Percentiles rank a stretch among this genome's conserved stretches.
phyloP scores from a whole-genome alignment of 768 basidiomycete species.

The Xerocomellus intermedius region DNA sequence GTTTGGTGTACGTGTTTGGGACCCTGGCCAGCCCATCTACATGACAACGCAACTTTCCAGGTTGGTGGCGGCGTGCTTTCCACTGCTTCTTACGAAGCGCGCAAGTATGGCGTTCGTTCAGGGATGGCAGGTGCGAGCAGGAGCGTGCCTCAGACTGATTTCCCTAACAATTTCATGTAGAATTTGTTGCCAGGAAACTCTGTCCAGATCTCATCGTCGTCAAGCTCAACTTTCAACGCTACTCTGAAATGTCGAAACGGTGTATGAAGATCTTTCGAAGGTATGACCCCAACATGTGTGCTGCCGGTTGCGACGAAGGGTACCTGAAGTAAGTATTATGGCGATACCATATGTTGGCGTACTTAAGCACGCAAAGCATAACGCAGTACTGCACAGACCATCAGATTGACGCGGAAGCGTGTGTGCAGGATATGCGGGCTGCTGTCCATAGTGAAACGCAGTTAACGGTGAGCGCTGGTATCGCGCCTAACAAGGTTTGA shows the following conservation, averaged over 20 bases:
- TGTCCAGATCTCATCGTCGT: constrained; percentile 86
- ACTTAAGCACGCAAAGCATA: constrained; percentile 50
- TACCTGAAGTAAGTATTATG: constrained; percentile 72
- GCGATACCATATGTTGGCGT: not conserved
- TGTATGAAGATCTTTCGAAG: constrained; percentile 68
- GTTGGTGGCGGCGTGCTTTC: constrained; percentile 83
- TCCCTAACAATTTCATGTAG: constrained; percentile 36
- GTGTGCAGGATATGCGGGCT: constrained; percentile 74
- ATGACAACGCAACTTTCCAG: constrained; percentile 28
- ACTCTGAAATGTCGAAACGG: constrained; percentile 65
- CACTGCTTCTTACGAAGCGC: constrained; percentile 91
- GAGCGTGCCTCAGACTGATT: not conserved
- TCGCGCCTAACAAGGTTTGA: constrained; percentile 89
- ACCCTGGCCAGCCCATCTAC: too few species aligned
- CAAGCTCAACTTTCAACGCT: constrained; percentile 53
- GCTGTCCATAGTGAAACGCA: constrained; percentile 74
- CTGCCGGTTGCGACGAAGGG: constrained; percentile 86
- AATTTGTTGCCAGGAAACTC: constrained; percentile 89
- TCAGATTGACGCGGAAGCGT: constrained; percentile 62
- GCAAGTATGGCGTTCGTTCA: constrained; percentile 87
- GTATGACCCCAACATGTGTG: constrained; percentile 74
- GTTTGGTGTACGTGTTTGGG: constrained; percentile 55
- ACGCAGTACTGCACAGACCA: constrained; percentile 79
- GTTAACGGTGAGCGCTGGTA: constrained; percentile 91
- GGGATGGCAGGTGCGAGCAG: constrained; percentile 86